phyloP scores from a whole-genome alignment of 805 yeast genomes.

The Maudiozyma bulderi region DNA sequence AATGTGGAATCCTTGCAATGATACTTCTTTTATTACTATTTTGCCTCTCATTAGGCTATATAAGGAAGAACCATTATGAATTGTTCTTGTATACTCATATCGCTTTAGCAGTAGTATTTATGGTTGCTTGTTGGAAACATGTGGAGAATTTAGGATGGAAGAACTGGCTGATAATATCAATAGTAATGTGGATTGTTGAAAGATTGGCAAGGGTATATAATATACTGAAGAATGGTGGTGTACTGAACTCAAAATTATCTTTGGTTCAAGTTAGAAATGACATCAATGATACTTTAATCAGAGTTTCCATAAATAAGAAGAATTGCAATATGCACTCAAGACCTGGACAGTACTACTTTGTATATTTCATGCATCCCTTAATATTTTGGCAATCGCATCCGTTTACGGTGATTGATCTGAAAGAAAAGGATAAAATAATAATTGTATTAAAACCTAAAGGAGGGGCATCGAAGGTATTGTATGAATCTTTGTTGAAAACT shows the following conservation, averaged over 20 bases:
- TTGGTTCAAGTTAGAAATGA: constrained; percentile 5
- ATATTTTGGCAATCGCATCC: constrained; percentile 53
- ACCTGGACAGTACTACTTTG: constrained; percentile 39
- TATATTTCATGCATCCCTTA: constrained; percentile 37
- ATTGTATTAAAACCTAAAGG: constrained; percentile 38
- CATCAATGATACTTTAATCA: constrained; percentile 10
- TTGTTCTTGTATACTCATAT: constrained; percentile 38
- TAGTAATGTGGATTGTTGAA: constrained; percentile 36
- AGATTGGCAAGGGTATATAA: constrained; percentile 31
- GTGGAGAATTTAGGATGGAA: constrained; percentile 36
- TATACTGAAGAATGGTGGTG: constrained; percentile 17
- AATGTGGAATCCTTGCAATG: constrained; percentile 35
- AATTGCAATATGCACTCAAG: constrained; percentile 13
- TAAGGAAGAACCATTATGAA: constrained; percentile 36
- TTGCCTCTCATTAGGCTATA: constrained; percentile 23
- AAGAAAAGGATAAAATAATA: constrained; percentile 26
- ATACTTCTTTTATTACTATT: constrained; percentile 22
- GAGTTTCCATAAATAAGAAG: constrained; percentile 13
- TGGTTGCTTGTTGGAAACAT: constrained; percentile 39
- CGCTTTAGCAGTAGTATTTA: constrained; percentile 32
- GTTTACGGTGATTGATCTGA: constrained; percentile 39
- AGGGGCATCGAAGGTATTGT: constrained; percentile 35
- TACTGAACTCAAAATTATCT: constrained; percentile 11
- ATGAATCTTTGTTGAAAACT: constrained; percentile 26
- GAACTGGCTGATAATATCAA: constrained; percentile 32